Conservation (phyloP, 1,139 yeast genomes). For the Trichomonascaceae sp. region DNA sequence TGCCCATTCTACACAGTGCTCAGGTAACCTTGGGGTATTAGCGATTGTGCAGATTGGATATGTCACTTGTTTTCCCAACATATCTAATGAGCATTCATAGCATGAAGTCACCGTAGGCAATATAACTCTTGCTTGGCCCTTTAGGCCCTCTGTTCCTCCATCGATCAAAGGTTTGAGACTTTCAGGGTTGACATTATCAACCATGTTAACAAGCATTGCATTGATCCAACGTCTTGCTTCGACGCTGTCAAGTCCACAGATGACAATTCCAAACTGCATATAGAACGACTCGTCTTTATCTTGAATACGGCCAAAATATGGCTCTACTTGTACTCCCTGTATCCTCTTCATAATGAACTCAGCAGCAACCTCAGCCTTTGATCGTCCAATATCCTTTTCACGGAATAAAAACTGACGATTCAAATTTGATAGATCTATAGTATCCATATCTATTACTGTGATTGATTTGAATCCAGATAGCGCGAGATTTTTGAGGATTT, state of each 20-base stretch:
- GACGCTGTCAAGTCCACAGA: conserved; percentile 86
- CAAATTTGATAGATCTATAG: conserved; percentile 82
- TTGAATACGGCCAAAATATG: conserved; percentile 65
- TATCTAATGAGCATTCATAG: conserved; percentile 84
- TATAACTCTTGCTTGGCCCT: conserved; percentile 87
- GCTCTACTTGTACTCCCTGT: conserved; percentile 44
- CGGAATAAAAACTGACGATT: conserved; percentile 87
- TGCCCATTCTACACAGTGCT: conserved; percentile 94
- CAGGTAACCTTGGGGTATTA: conserved; percentile 86
- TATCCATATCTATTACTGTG: conserved; percentile 90
- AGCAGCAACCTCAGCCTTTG: conserved; percentile 81
- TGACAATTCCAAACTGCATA: conserved; percentile 60
- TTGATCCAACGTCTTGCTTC: conserved; percentile 93
- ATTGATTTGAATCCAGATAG: conserved; percentile 68
- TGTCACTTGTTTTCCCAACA: conserved; percentile 62
- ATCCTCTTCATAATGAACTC: conserved; percentile 47
- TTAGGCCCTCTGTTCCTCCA: conserved; percentile 94
- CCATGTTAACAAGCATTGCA: conserved; percentile 60
- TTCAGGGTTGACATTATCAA: conserved; percentile 47
- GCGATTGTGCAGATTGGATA: conserved; percentile 94
- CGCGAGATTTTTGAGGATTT: conserved; percentile 77
- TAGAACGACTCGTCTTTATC: conserved; percentile 63
- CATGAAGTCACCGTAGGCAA: conserved; percentile 82
- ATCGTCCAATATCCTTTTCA: conserved; percentile 62
- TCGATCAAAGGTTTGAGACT: conserved; percentile 76